Evolutionary conservation across 2,329 filamentous ascomycete genomes (phyloP), one percentile per base, ranked within the genome.

Genomic region (Xylariomycetidae sp.): DNA sequence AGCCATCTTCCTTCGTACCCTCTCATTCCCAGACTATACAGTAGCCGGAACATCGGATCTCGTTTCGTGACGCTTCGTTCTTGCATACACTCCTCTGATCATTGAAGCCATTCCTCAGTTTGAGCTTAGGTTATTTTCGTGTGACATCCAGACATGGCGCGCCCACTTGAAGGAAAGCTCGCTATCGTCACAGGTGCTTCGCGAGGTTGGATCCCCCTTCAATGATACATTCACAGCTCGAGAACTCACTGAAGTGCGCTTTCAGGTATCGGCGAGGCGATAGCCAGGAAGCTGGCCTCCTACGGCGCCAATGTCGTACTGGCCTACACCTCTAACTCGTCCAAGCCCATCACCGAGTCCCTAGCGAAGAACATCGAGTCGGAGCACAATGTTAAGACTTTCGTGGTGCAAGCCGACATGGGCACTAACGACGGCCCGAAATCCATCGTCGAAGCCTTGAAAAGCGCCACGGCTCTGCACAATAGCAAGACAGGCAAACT

Each of bases 151-250:
- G 20, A 6, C 60, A 44, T 61, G 59, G 26, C 36, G 19, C 39
- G 36, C 24, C 52, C 60, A 30, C 65, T 82, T n/a, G 77, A 85
- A 53, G 83, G 83, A 47, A 88, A 88, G 58, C 68, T 89, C 32
- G 85, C 76, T 33, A 79, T 93, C 45, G 70, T 92, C 29, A 92
- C 86, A 2, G 86, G 86, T 36, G 82, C 79, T 39, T 87, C 85
- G 37, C 67, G 86, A 67, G 84, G 85, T 85, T n/a, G n/a, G n/a
- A n/a, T n/a, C n/a, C n/a, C n/a, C n/a, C n/a, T n/a, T n/a, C n/a
- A 67, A 41, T 49, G 35, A 23, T 10, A n/a, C 19, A 23, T 13
- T 22, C 24, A n/a, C 19, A 18, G 19, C 14, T 4, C 22, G 10
- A 15, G 23, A 12, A 15, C 19, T 16, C 19, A 1, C n/a, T 35